Conservation (phyloP, 768 basidiomycete species). For the Cytidiella melzeri region DNA sequence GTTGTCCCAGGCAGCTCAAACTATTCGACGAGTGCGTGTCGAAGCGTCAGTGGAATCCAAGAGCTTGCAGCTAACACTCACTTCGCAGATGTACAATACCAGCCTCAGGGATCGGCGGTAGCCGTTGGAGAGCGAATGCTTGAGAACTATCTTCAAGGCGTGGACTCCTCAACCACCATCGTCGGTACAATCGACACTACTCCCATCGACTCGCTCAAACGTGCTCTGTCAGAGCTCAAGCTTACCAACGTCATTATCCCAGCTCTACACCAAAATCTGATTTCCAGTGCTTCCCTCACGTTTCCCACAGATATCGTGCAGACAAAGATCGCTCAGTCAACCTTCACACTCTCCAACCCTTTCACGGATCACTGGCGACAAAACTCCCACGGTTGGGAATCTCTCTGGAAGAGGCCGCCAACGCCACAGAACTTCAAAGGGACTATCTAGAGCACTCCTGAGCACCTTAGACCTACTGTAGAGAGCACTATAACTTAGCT, state of each 20-base stretch:
- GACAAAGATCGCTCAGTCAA: slow-evolving; percentile 52
- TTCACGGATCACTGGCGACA: too few species aligned
- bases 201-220: slow-evolving; percentile 51
- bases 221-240: slow-evolving; percentile 53
- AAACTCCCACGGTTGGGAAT: too few species aligned
- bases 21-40: slow-evolving; percentile 45
- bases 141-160: slow-evolving; percentile 65
- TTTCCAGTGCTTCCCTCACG: slow-evolving; percentile 45
- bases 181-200: slow-evolving; percentile 51
- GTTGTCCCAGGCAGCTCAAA: slow-evolving; percentile 52
- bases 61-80: too few species aligned
- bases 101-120: slow-evolving; percentile 48
- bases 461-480: too few species aligned
- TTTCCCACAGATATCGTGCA: slow-evolving; percentile 59
- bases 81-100: slow-evolving; percentile 54
- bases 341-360: slow-evolving; percentile 57
- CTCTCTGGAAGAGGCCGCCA: too few species aligned
- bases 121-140: slow-evolving; percentile 50
- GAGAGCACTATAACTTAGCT: too few species aligned
- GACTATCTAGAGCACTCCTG: too few species aligned
- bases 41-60: too few species aligned
- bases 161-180: slow-evolving; percentile 50
- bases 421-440: too few species aligned
- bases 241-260: slow-evolving; percentile 61
- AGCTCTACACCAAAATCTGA: slow-evolving; percentile 55